Conservation (phyloP, 2,329 filamentous ascomycete species). For the Calonectria pauciramosa region DNA sequence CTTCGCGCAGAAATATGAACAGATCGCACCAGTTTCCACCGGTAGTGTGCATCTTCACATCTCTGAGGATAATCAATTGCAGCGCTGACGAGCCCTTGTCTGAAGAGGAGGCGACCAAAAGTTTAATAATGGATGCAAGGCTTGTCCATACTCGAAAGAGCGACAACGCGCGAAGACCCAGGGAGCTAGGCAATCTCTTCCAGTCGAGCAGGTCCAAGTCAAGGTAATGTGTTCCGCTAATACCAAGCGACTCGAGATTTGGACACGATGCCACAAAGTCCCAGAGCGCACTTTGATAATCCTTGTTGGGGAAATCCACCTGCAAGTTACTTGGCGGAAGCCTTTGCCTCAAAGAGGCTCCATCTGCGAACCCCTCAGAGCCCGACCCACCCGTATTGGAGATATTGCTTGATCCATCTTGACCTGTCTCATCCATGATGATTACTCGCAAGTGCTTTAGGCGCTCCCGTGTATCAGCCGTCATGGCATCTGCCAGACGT, state of each 20-base stretch:
- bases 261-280: not conserved
- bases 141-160: not conserved
- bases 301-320: not conserved
- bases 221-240: not conserved
- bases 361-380: not conserved
- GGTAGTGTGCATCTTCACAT: not conserved
- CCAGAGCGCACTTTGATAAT: not conserved
- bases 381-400: too few relatives aligned
- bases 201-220: not conserved
- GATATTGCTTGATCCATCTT: not conserved
- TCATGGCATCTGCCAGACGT: not conserved
- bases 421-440: not conserved
- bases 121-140: not conserved
- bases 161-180: not conserved
- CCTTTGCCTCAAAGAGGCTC: not conserved
- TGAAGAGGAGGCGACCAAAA: not conserved
- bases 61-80: not conserved
- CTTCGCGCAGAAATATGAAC: not conserved
- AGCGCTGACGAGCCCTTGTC: not conserved
- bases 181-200: not conserved
- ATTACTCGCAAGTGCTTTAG: not conserved
- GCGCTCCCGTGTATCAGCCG: not conserved
- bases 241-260: not conserved
- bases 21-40: not conserved
- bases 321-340: not conserved